phyloP scores from a whole-genome alignment of 2,329 filamentous ascomycete genomes.

The Simplicillium sp. region DNA sequence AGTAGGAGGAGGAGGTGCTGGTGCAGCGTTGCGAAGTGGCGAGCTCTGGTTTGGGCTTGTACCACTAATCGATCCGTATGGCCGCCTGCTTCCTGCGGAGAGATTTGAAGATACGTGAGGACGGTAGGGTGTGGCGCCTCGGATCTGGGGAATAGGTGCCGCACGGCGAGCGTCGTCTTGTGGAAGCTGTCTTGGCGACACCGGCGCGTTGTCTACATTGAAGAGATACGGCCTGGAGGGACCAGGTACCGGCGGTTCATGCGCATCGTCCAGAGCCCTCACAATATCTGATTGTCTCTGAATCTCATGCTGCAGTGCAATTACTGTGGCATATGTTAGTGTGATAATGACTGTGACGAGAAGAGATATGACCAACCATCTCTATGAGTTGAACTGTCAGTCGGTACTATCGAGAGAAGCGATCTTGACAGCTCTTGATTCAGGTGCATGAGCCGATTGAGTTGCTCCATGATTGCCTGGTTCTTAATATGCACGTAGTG shows the following conservation, averaged over 20 bases:
- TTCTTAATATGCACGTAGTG: slow-evolving; percentile 73
- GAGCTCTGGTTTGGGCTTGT: slow-evolving; percentile 61
- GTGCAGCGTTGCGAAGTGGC: slow-evolving; percentile 58
- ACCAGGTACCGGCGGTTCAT: slow-evolving; percentile 57
- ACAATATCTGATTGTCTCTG: slow-evolving; percentile 51
- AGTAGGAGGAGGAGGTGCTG: slow-evolving; percentile 51
- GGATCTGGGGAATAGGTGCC: slow-evolving; percentile 51
- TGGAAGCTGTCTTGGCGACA: slow-evolving; percentile 80
- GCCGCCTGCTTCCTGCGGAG: slow-evolving; percentile 62
- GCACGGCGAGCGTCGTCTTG: slow-evolving; percentile 77
- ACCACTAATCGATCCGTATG: slow-evolving; percentile 81
- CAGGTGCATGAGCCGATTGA: slow-evolving; percentile 62
- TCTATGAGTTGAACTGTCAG: slow-evolving; percentile 68
- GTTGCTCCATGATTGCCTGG: slow-evolving; percentile 70
- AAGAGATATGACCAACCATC: slow-evolving; percentile 54
- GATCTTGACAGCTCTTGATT: slow-evolving; percentile 76
- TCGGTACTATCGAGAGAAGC: slow-evolving; percentile 63
- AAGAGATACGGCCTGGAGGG: slow-evolving; percentile 55
- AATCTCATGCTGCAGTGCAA: slow-evolving; percentile 48
- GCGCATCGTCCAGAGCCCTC: slow-evolving; percentile 50
- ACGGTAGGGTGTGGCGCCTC: slow-evolving; percentile 58
- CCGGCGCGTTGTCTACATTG: slow-evolving; percentile 62
- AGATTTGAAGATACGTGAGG: slow-evolving; percentile 76
- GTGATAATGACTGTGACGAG: not conserved
- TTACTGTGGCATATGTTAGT: slow-evolving; percentile 28